Evolutionary conservation across 2,329 filamentous ascomycete genomes (phyloP), one percentile per base, ranked within the genome.

Genomic region (Penicillium sp.): DNA sequence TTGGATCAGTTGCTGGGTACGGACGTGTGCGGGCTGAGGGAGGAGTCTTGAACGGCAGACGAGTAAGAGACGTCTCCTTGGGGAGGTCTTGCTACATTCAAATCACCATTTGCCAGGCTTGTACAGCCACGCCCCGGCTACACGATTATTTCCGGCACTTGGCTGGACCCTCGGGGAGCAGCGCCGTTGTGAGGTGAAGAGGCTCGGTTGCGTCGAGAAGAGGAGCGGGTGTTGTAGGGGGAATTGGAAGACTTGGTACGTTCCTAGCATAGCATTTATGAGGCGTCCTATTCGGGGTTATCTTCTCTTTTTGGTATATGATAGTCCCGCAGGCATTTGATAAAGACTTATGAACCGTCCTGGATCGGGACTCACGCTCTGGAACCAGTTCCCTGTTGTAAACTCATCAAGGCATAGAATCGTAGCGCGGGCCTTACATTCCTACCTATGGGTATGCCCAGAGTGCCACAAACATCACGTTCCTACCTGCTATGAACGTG

Each of bases 11-110:
- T 82, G 48, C 69, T 86, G n/a, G 84, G 84, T 1, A 86, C 84
- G 1, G 85, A 88, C 66, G 81, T 88, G 59, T 88, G 85, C 72
- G 86, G 85, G 5, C 70, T 88, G 61, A 83, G 79, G 66, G 82
- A 82, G 48, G 82, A 83, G 50, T 74, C 75, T 49, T 80, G 68
- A 74, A 15, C 5, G 17, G 50, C 25, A 4, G 10, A 14, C 11
- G 38, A 42, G 20, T 15, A 11, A 34, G 34, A 37, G 17, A n/a
- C 14, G 12, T 55, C 31, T n/a, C 20, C 10, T 35, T 20, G 11
- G 14, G n/a, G 25, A 42, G 31, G 20, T 39, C 20, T 10, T 17
- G 10, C 39, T 14, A 14, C 25, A 39, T 34, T 54, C 48, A 22
- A 31, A 3, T 22, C 49, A 39, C 11, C 5, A 15, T 39, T 25